Base-by-base conservation (phyloP, 345 rosid genomes). In the Citrus sp. region DNA sequence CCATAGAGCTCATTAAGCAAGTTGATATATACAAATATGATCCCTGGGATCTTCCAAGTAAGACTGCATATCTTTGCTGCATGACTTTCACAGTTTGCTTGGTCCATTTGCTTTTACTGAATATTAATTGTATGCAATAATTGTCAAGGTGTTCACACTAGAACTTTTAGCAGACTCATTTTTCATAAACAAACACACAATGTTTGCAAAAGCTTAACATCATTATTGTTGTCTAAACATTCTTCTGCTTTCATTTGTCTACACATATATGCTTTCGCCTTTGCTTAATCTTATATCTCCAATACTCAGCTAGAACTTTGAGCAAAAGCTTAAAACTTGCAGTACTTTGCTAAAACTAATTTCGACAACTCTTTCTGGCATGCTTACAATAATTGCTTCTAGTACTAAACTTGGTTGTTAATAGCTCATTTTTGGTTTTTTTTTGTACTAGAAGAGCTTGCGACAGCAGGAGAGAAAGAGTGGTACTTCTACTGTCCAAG, bases 1-100 rank as follows among this genome's bases (percentile, higher is more conserved):
- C 93, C 42, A 84, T 93, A 70, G 98, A 95, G 79, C 88, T 95
- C 59, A 95, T 95, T 74, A 93, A 88, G 85, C 97, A 95, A 90
- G 94, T 93, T 7, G 99, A 95, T 71, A 95, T 95, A 55, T 93
- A 95, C 59, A 95, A 92, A 88, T 87, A 89, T 42, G 98, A 92
- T 82, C 98, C 98, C 62, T 95, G 98, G 98, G 98, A 93, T 78
- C 98, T 95, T 67, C 98, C 99, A 82, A 93, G 99, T 95, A 87
- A 90, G 97, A 67, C 32, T 18, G 1, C 12, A 6, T 9, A n/a
- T 73, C 51, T 14, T 54, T 76, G 34, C 55, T 21, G 38, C 22
- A 19, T 22, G 5, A 21, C 40, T 42, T 22, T 18, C 40, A 7
- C 6, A n/a, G 6, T n/a, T 42, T 78, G 6, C 28, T 35, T 27